Conservation (phyloP, 139 green algal species). For the Edaphochlamys debaryana region DNA sequence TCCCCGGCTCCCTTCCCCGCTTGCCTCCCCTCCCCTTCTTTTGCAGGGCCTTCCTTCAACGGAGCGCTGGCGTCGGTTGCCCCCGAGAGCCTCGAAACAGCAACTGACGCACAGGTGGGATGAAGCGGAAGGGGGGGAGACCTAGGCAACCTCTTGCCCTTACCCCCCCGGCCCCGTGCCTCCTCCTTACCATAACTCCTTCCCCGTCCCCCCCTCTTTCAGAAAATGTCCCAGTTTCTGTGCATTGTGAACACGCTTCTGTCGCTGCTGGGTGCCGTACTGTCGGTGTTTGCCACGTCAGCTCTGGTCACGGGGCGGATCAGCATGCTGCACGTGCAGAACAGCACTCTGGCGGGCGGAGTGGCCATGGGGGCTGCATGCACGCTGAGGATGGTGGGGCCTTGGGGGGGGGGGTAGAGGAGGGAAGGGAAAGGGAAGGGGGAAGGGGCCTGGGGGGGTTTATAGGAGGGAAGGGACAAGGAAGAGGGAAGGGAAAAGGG, state of each 20-base stretch:
- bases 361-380: conserved; percentile 73
- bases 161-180: no score
- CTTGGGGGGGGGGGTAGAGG: no score
- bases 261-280: conserved; percentile 56
- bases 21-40: no score
- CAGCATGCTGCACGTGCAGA: conserved; percentile 63
- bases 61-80: conserved; percentile 61
- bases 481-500: no score
- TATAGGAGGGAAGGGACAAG: no score
- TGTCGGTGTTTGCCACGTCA: conserved; percentile 60
- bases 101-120: conserved; percentile 1
- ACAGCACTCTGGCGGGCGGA: conserved; percentile 69
- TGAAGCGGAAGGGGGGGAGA: no score
- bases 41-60: conserved; percentile 71
- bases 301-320: conserved; percentile 28
- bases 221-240: conserved; percentile 54
- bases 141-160: no score
- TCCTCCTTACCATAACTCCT: no score
- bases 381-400: conserved; percentile 48
- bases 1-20: no score
- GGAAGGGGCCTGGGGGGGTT: no score
- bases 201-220: neutral
- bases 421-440: no score
- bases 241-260: conserved; percentile 74
- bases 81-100: neutral